Evolutionary conservation across 2,329 filamentous ascomycete genomes (phyloP).

Genomic region (Alternaria dauci): DNA sequence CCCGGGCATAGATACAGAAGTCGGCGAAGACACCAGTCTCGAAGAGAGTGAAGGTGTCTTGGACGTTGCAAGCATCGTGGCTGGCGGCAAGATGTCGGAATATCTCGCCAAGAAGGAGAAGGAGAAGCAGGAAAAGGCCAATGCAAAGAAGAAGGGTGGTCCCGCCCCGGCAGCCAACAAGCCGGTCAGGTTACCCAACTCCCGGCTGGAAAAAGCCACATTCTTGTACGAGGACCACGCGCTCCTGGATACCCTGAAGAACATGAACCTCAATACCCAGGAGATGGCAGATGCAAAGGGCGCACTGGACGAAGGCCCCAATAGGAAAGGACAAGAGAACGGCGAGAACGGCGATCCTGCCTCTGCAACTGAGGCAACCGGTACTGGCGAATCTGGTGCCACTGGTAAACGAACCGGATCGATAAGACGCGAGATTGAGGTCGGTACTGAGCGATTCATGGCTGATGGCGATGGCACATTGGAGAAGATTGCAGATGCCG

Average conservation of each 20-base stretch:
- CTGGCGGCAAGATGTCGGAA: slow-evolving; percentile 80
- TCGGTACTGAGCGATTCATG: slow-evolving; percentile 77
- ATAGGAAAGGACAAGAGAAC: slow-evolving; percentile 51
- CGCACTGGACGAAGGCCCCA: slow-evolving; percentile 58
- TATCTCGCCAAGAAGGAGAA: slow-evolving; percentile 84
- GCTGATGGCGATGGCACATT: slow-evolving; percentile 73
- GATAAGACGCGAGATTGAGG: slow-evolving; percentile 71
- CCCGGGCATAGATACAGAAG: slow-evolving; percentile 64
- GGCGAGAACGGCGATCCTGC: slow-evolving; percentile 38
- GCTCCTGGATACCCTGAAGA: slow-evolving; percentile 63
- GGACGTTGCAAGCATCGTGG: slow-evolving; percentile 85
- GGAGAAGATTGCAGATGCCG: slow-evolving; percentile 81
- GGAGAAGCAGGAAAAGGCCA: slow-evolving; percentile 73
- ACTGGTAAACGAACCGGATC: slow-evolving; percentile 35
- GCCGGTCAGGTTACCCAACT: slow-evolving; percentile 71
- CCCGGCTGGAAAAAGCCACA: slow-evolving; percentile 71
- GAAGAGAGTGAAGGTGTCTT: slow-evolving; percentile 76
- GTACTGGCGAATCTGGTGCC: slow-evolving; percentile 25
- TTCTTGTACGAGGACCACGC: slow-evolving; percentile 78
- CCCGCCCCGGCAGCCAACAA: slow-evolving; percentile 69
- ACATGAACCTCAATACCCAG: slow-evolving; percentile 57
- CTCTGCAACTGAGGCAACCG: slow-evolving; percentile 41
- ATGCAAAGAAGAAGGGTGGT: slow-evolving; percentile 65
- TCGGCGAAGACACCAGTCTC: slow-evolving; percentile 59
- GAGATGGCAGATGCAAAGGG: slow-evolving; percentile 61